Conservation (phyloP, 306 rosid species). For the Quercus engelmannii region DNA sequence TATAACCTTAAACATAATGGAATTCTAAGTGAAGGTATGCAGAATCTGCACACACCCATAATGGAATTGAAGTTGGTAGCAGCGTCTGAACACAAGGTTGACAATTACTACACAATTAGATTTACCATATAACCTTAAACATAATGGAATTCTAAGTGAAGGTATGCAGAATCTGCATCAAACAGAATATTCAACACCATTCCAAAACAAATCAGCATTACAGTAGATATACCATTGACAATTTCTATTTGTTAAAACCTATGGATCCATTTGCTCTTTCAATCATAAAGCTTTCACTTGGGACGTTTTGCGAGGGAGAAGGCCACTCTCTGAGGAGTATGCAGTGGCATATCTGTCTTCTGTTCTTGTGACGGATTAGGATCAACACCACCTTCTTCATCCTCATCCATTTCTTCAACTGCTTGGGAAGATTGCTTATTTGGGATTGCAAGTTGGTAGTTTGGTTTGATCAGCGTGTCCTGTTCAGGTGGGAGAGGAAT, state of each 20-base stretch:
- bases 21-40: not conserved
- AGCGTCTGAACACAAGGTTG: too few species aligned
- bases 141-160: not conserved
- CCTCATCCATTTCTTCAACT: conserved; percentile 68
- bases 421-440: conserved; percentile 64
- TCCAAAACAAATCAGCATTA: not conserved
- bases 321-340: conserved; percentile 69
- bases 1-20: not conserved
- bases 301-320: conserved; percentile 67
- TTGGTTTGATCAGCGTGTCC: conserved; percentile 74
- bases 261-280: not conserved
- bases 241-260: not conserved
- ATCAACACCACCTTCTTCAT: conserved; percentile 47
- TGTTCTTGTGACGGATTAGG: conserved; percentile 58
- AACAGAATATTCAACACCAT: not conserved
- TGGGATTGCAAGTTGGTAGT: conserved; percentile 73
- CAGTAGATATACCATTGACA: not conserved
- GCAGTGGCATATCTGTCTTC: conserved; percentile 46
- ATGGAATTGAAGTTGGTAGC: too few species aligned
- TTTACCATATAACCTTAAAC: not conserved
- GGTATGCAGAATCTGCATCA: not conserved
- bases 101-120: not conserved
- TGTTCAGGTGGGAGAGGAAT: conserved; percentile 73
- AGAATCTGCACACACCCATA: not conserved
- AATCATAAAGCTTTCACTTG: conserved; percentile 20